phyloP scores from a whole-genome alignment of 2,329 filamentous ascomycete genomes.

The Coleophoma crateriformis region DNA sequence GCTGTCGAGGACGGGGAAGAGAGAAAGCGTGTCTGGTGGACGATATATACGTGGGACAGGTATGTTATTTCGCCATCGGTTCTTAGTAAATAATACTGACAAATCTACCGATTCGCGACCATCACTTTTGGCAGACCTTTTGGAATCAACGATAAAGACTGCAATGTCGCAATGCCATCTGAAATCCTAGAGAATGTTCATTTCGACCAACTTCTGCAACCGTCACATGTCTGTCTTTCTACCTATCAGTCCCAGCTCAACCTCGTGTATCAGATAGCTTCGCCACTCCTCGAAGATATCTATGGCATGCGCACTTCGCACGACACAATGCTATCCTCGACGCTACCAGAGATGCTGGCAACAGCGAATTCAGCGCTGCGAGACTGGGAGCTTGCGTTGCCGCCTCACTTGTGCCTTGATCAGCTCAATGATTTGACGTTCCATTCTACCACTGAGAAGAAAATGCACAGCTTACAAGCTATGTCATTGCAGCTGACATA shows the following conservation, averaged over 20 bases:
- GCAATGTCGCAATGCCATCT: neutral
- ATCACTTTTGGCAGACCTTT: neutral
- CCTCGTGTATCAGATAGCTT: slow-evolving; percentile 23
- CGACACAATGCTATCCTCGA: slow-evolving; percentile 4
- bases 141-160: neutral
- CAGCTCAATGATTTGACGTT: slow-evolving; percentile 13
- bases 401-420: slow-evolving; percentile 18
- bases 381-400: slow-evolving; percentile 21
- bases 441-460: slow-evolving; percentile 7
- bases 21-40: slow-evolving; percentile 11
- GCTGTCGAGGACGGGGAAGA: slow-evolving; percentile 8
- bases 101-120: neutral
- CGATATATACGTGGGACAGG: slow-evolving; percentile 14
- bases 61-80: neutral
- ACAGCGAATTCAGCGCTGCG: slow-evolving; percentile 16
- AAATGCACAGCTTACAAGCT: slow-evolving; percentile 28
- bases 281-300: slow-evolving; percentile 24
- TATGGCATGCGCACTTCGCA: slow-evolving; percentile 17
- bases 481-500: slow-evolving; percentile 37
- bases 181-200: neutral
- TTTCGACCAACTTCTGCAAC: neutral
- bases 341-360: slow-evolving; percentile 12
- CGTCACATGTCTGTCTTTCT: neutral
- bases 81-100: neutral
- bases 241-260: neutral